These are phyloP conservation scores for Magnaporthales sp. DNA, from an alignment of 2,329 filamentous ascomycete genomes.

Conservation along the genomic window DNA sequence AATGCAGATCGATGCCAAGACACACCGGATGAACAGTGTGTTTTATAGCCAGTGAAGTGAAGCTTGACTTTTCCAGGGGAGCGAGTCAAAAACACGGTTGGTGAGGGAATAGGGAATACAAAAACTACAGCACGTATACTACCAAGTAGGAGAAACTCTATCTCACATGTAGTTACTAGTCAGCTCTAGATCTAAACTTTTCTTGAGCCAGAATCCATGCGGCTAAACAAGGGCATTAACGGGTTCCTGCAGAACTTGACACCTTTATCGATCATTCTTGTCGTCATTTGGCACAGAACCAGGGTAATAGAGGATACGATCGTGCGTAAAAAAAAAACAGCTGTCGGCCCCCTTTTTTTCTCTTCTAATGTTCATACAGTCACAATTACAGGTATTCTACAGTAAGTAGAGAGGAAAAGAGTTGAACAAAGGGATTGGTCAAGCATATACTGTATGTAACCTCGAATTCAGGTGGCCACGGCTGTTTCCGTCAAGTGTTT, in stretches of 20 bases:
- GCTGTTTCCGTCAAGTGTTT: neutral
- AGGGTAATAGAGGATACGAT: neutral
- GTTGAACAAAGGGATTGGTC: neutral
- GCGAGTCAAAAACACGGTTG: neutral
- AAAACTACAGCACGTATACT: too few species aligned
- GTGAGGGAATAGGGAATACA: neutral
- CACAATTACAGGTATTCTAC: neutral
- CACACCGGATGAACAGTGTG: neutral
- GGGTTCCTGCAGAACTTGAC: neutral
- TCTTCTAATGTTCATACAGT: neutral
- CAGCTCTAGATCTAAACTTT: neutral
- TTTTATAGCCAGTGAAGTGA: neutral
- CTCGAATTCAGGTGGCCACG: neutral
- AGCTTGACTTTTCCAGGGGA: neutral
- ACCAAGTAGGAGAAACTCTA: neutral
- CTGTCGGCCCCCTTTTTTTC: neutral
- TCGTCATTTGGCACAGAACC: neutral
- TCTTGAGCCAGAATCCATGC: neutral
- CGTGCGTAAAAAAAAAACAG: neutral
- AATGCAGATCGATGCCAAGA: neutral
- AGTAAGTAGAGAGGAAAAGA: neutral
- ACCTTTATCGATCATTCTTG: neutral
- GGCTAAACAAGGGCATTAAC: neutral
- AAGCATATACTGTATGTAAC: neutral
- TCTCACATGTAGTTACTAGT: neutral